phyloP scores from a whole-genome alignment of 331 rosid species.

The Saraca asoca region DNA sequence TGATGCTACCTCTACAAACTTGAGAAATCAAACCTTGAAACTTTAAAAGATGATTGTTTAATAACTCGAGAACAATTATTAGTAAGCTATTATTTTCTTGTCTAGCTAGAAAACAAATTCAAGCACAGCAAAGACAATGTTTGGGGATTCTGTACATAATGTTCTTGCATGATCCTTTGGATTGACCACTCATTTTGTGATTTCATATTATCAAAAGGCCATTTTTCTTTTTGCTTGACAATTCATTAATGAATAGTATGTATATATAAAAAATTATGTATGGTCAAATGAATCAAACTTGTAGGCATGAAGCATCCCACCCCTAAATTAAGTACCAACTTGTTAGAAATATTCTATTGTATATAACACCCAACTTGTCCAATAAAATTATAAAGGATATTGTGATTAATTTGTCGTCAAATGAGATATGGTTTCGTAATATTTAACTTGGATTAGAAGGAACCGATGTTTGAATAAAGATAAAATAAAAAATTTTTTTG shows the following conservation, averaged over 20 bases:
- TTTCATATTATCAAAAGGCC: slow-evolving; percentile 24
- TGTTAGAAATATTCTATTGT: not conserved
- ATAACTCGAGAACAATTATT: too few relatives aligned
- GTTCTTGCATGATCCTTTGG: slow-evolving; percentile 8
- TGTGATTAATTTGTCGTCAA: too few relatives aligned
- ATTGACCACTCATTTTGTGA: slow-evolving; percentile 22
- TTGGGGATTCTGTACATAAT: not conserved
- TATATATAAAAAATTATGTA: not conserved
- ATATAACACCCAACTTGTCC: too few relatives aligned
- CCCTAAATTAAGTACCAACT: not conserved
- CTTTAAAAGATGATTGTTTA: too few relatives aligned
- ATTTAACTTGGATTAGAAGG: too few relatives aligned
- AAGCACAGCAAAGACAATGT: too few relatives aligned
- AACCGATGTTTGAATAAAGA: too few relatives aligned
- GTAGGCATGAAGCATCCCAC: slow-evolving; percentile 21
- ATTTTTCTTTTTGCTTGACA: slow-evolving; percentile 2
- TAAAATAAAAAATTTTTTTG: too few relatives aligned
- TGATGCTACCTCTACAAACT: too few relatives aligned
- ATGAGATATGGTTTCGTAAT: too few relatives aligned
- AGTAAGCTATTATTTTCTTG: not conserved
- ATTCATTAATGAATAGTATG: not conserved
- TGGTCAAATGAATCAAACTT: slow-evolving; percentile 22
- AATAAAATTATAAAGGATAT: too few relatives aligned
- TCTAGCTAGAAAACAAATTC: not conserved
- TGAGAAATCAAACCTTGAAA: too few relatives aligned